Conservation (phyloP, 176 grass and related monocot species). For the Guadua angustifolia region DNA sequence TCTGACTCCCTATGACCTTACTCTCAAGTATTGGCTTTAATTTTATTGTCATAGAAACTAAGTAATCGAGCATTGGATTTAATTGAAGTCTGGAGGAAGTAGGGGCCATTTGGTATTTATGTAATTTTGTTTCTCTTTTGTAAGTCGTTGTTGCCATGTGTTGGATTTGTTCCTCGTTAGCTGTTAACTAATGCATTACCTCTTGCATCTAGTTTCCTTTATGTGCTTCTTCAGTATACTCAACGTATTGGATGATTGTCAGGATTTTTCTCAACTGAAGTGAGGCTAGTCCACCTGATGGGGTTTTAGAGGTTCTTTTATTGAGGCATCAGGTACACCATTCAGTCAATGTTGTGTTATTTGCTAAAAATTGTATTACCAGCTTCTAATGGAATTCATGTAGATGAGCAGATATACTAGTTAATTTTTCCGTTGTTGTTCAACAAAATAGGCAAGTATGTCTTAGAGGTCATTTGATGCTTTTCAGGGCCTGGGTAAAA, state of each 20-base stretch:
- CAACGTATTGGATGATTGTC: conserved; percentile 49
- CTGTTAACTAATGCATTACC: not conserved
- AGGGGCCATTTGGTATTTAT: conserved; percentile 28
- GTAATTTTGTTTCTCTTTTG: not conserved
- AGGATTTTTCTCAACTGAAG: conserved; percentile 89
- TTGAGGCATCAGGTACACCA: conserved; percentile 87
- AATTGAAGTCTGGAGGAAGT: not conserved
- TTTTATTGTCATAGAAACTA: conserved; percentile 4
- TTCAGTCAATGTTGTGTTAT: conserved; percentile 7
- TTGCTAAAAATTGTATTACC: conserved; percentile 21
- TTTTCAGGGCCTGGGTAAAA: too few species aligned
- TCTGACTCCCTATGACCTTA: too few species aligned
- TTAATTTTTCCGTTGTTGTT: not conserved
- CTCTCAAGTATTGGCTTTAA: conserved; percentile 9
- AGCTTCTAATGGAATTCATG: conserved; percentile 79
- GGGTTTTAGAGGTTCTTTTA: conserved; percentile 78
- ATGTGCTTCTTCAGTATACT: conserved; percentile 39
- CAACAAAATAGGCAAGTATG: too few species aligned
- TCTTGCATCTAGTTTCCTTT: conserved; percentile 32
- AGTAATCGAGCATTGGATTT: not conserved
- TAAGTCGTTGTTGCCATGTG: not conserved
- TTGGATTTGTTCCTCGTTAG: conserved; percentile 2
- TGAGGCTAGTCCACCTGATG: conserved; percentile 90
- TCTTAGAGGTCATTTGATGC: too few species aligned
- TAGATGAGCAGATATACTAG: conserved; percentile 91